phyloP scores from a whole-genome alignment of 305 asterid species.

The Solanum hybrid region DNA sequence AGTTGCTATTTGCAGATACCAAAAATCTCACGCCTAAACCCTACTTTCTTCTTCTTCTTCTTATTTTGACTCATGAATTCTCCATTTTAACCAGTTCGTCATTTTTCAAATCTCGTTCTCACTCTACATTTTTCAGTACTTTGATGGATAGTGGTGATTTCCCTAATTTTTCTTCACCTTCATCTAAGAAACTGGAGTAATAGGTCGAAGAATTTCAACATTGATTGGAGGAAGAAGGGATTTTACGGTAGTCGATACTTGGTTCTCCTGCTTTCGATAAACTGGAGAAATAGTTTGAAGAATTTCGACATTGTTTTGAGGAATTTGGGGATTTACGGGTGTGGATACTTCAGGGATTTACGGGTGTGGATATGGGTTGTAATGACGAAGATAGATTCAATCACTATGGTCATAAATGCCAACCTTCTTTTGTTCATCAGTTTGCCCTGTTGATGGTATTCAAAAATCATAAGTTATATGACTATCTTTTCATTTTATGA shows the following conservation, averaged over 20 bases:
- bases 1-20: no score
- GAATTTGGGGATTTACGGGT: no score
- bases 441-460: conserved; percentile 66
- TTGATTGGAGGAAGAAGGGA: conserved; percentile 31
- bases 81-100: neutral
- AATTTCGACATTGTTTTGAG: no score
- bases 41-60: no score
- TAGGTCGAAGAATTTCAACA: conserved; percentile 61
- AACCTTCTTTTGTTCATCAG: conserved; percentile 52
- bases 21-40: no score
- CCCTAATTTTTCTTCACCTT: conserved; percentile 17
- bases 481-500: neutral
- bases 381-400: conserved; percentile 58
- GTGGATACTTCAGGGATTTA: conserved; percentile 28
- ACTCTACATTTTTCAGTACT: neutral
- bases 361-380: conserved; percentile 61
- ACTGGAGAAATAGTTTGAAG: no score
- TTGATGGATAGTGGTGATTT: conserved; percentile 22
- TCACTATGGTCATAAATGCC: conserved; percentile 56
- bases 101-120: neutral
- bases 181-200: conserved; percentile 36
- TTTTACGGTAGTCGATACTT: no score
- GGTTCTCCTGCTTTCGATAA: no score
- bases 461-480: neutral
- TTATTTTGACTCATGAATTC: neutral